phyloP scores from a whole-genome alignment of 345 rosid species.

The Dimocarpus longan region DNA sequence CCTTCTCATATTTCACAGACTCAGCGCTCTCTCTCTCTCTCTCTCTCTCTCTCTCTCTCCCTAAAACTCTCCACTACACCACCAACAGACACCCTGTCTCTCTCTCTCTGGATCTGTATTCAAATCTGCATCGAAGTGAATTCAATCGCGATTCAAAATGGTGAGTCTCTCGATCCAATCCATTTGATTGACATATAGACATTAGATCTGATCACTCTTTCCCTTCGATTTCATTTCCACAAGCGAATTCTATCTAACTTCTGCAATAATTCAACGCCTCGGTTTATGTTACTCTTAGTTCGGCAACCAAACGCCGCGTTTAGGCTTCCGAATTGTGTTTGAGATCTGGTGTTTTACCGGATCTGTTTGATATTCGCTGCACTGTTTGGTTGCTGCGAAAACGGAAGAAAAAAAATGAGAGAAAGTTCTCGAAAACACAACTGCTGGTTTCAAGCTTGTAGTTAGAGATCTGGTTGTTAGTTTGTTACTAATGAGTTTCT shows the following conservation, averaged over 20 bases:
- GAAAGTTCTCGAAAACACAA: background rate
- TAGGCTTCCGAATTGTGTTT: constrained; percentile 1
- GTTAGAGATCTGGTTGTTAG: constrained; percentile 17
- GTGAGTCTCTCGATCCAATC: constrained; percentile 14
- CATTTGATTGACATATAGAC: constrained; percentile 4
- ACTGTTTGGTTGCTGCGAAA: constrained; percentile 4
- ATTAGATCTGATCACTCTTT: constrained; percentile 21
- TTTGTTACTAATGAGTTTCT: constrained; percentile 13
- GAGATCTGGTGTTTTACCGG: constrained; percentile 17
- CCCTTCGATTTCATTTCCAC: constrained; percentile 7
- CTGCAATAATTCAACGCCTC: background rate
- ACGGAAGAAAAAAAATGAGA: constrained; percentile 1
- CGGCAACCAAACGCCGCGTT: background rate
- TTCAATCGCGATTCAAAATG: constrained; percentile 15
- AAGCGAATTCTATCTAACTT: background rate
- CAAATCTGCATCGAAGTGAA: background rate
- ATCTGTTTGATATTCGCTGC: constrained; percentile 2
- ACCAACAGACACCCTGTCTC: background rate
- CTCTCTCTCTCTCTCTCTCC: background rate
- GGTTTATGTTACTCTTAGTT: background rate
- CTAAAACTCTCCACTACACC: background rate
- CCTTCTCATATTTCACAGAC: constrained; percentile 6
- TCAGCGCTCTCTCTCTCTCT: background rate
- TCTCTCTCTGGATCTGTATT: constrained; percentile 14
- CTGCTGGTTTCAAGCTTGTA: background rate